Percentiles rank a stretch among this genome's conserved stretches.
These are phyloP conservation scores for Saccharomycopsis schoenii DNA, from an alignment of 805 yeast genomes.

Conservation along the genomic window DNA sequence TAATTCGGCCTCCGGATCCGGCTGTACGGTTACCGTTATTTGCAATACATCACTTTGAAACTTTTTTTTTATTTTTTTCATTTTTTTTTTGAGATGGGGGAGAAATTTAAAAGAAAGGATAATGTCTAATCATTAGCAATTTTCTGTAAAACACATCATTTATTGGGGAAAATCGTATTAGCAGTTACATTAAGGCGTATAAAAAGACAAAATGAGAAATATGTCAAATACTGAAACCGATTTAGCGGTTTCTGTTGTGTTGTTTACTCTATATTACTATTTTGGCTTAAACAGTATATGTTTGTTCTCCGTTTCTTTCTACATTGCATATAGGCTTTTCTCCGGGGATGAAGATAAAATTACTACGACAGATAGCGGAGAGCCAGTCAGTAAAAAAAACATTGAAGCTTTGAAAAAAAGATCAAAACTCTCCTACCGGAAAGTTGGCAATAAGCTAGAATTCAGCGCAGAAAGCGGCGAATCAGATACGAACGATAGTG, in stretches of 20 bases:
- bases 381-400: background rate
- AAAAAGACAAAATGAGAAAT: background rate
- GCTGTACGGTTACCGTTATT: too few species aligned
- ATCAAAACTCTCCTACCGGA: constrained; percentile 4
- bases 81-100: background rate
- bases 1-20: too few species aligned
- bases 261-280: background rate
- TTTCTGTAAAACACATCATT: too few species aligned
- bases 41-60: too few species aligned
- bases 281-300: background rate
- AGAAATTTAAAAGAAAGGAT: too few species aligned
- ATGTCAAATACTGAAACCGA: background rate
- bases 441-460: constrained; percentile 11
- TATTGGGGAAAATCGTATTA: background rate
- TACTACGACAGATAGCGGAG: background rate
- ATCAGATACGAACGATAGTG: background rate
- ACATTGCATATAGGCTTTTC: background rate
- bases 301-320: background rate
- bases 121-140: too few species aligned
- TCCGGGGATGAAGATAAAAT: background rate
- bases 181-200: background rate
- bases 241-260: background rate
- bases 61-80: background rate
- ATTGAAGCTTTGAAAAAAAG: constrained; percentile 21
- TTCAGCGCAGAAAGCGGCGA: constrained; percentile 14